Percentiles rank a stretch among this genome's conserved stretches.
Evolutionary conservation across 805 yeast genomes (phyloP).

Genomic region (Nakazawaea sp.): DNA sequence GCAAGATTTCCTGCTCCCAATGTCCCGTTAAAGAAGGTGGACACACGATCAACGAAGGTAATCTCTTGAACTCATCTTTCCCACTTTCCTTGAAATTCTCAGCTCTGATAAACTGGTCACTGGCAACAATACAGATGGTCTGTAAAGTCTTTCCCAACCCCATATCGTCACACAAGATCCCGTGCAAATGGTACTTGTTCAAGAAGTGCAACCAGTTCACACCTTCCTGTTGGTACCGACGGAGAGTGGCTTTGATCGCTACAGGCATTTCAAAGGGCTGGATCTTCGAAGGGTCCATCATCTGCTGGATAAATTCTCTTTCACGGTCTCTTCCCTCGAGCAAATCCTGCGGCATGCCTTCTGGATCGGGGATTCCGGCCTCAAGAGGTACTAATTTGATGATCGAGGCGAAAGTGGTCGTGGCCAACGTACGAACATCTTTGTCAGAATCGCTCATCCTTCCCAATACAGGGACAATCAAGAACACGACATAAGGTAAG

Average conservation of each 20-base stretch:
- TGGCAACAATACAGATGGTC: conserved; percentile 93
- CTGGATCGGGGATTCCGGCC: conserved; percentile 95
- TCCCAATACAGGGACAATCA: conserved; percentile 94
- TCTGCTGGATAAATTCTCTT: conserved; percentile 89
- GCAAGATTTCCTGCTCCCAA: conserved; percentile 93
- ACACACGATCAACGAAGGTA: conserved; percentile 85
- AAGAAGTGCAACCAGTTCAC: conserved; percentile 96
- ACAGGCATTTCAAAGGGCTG: conserved; percentile 86
- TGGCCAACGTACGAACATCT: conserved; percentile 84
- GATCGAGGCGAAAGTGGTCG: conserved; percentile 94
- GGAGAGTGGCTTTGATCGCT: conserved; percentile 82
- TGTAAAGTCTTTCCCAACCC: conserved; percentile 97
- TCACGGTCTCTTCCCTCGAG: conserved; percentile 88
- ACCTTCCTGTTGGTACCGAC: conserved; percentile 97
- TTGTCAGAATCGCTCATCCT: conserved; percentile 94
- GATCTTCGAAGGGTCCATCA: conserved; percentile 95
- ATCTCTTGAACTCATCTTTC: conserved; percentile 57
- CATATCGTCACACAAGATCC: conserved; percentile 98
- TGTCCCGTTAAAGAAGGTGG: conserved; percentile 98
- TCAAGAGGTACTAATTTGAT: conserved; percentile 94
- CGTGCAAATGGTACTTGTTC: conserved; percentile 92
- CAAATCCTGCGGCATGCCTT: conserved; percentile 78
- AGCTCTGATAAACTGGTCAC: conserved; percentile 85
- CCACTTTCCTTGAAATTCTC: conserved; percentile 58
- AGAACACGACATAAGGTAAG: conserved; percentile 88